Conservation (phyloP, 805 yeast species). For the Cyberlindnera americana region DNA sequence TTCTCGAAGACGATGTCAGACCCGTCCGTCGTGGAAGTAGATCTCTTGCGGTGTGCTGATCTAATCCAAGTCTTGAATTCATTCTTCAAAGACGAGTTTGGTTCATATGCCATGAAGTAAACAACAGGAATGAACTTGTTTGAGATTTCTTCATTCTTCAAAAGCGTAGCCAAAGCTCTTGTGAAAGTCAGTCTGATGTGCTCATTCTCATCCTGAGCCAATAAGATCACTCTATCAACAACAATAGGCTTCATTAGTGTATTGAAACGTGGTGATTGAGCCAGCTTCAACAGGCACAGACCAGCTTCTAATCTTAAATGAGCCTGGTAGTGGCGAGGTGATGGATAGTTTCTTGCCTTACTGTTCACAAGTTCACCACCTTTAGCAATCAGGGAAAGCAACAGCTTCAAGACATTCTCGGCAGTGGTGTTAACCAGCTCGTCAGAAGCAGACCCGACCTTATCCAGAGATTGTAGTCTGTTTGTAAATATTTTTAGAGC, state of each 20-base stretch:
- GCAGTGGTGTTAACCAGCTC: slow-evolving; percentile 42
- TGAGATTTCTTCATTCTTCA: slow-evolving; percentile 52
- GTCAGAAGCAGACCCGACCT: slow-evolving; percentile 31
- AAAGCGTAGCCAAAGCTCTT: slow-evolving; percentile 44
- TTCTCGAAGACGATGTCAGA: slow-evolving; percentile 57
- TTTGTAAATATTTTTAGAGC: slow-evolving; percentile 58
- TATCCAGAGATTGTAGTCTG: slow-evolving; percentile 42
- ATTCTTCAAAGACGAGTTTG: slow-evolving; percentile 45
- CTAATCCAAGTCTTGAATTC: slow-evolving; percentile 68
- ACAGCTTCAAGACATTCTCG: slow-evolving; percentile 62
- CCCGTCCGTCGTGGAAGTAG: slow-evolving; percentile 23
- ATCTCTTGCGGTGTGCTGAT: slow-evolving; percentile 43
- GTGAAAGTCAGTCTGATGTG: slow-evolving; percentile 54
- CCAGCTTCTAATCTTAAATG: slow-evolving; percentile 70
- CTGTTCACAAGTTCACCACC: slow-evolving; percentile 70
- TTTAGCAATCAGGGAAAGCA: slow-evolving; percentile 63
- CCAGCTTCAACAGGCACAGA: slow-evolving; percentile 56
- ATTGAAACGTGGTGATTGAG: slow-evolving; percentile 50
- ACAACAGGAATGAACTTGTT: slow-evolving; percentile 63
- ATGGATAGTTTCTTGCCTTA: slow-evolving; percentile 44
- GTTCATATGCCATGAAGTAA: slow-evolving; percentile 77
- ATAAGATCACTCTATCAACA: slow-evolving; percentile 49
- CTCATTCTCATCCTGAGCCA: slow-evolving; percentile 64
- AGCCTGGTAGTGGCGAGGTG: slow-evolving; percentile 61
- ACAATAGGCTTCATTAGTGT: slow-evolving; percentile 48